Conservation (phyloP, 2,329 filamentous ascomycete genomes). For the Fusarium pseudoanthophilum region DNA sequence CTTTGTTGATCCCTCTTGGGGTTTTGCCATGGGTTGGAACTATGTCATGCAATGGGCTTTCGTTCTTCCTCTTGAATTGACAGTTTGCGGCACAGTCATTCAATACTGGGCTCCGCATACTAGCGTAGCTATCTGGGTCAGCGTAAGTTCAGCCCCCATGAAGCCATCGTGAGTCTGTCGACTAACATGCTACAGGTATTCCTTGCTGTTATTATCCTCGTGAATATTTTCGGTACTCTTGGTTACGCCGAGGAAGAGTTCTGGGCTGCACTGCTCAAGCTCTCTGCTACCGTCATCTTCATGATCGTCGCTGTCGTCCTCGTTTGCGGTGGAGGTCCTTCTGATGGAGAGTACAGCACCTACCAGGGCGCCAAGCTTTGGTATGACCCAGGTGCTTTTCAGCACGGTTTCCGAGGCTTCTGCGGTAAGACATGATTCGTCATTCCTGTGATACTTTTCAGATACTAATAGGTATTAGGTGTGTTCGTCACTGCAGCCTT, state of each 20-base stretch:
- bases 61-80: slow-evolving; percentile 60
- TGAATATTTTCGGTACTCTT: slow-evolving; percentile 67
- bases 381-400: slow-evolving; percentile 67
- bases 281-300: slow-evolving; percentile 68
- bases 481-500: slow-evolving; percentile 74
- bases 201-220: slow-evolving; percentile 59
- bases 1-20: slow-evolving; percentile 66
- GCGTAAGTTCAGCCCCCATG: slow-evolving; percentile 37
- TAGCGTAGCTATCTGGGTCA: slow-evolving; percentile 64
- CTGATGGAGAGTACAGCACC: slow-evolving; percentile 54
- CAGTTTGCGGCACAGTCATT: slow-evolving; percentile 61
- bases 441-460: fast-evolving
- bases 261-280: slow-evolving; percentile 66
- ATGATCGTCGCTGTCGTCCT: slow-evolving; percentile 71
- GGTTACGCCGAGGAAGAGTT: slow-evolving; percentile 71
- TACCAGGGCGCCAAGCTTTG: slow-evolving; percentile 64
- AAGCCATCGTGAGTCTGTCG: fast-evolving
- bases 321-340: slow-evolving; percentile 69
- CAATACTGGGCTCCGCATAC: slow-evolving; percentile 59
- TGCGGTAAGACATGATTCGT: slow-evolving; percentile 61
- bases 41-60: slow-evolving; percentile 59
- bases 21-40: slow-evolving; percentile 59
- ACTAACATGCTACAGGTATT: slow-evolving; percentile 54
- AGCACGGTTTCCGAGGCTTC: slow-evolving; percentile 79
- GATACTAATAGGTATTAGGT: slow-evolving; percentile 13